Conservation (phyloP, 805 yeast genomes). For the Candida gorgasii region DNA sequence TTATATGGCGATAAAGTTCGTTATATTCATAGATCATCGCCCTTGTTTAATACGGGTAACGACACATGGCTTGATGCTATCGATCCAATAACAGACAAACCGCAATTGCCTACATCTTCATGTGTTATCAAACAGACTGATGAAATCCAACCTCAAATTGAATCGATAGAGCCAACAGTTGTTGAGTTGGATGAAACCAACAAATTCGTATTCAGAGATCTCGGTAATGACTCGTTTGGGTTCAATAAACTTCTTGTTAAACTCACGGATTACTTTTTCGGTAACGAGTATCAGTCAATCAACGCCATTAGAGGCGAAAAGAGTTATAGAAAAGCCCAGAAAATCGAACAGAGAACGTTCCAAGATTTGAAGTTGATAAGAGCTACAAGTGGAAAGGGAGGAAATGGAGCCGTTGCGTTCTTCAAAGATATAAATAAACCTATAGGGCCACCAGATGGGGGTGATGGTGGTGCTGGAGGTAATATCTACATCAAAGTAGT, state of each 20-base stretch:
- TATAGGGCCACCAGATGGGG: conserved; percentile 97
- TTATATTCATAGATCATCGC: too few relatives aligned
- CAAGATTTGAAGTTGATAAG: conserved; percentile 68
- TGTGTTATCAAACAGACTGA: background rate
- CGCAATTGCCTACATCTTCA: conserved; percentile 7
- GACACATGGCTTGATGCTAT: conserved; percentile 17
- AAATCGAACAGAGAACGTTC: conserved; percentile 40
- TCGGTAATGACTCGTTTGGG: conserved; percentile 23
- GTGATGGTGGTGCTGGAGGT: conserved; percentile 97
- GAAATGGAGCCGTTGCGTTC: conserved; percentile 85
- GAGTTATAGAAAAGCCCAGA: conserved; percentile 29
- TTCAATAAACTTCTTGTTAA: conserved; percentile 18
- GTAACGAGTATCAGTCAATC: conserved; percentile 41
- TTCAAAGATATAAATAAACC: conserved; percentile 82
- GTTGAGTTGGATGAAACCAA: conserved; percentile 12
- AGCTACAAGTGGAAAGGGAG: conserved; percentile 80
- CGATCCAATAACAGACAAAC: conserved; percentile 4
- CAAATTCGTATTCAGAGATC: conserved; percentile 16
- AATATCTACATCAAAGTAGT: conserved; percentile 80
- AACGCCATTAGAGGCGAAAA: conserved; percentile 37
- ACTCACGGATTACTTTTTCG: conserved; percentile 40
- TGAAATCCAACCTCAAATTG: background rate
- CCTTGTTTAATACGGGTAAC: too few relatives aligned
- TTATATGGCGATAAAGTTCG: too few relatives aligned
- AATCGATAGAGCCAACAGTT: background rate